phyloP scores from a whole-genome alignment of 2,329 filamentous ascomycete species.

The Fusarium bulbicola region DNA sequence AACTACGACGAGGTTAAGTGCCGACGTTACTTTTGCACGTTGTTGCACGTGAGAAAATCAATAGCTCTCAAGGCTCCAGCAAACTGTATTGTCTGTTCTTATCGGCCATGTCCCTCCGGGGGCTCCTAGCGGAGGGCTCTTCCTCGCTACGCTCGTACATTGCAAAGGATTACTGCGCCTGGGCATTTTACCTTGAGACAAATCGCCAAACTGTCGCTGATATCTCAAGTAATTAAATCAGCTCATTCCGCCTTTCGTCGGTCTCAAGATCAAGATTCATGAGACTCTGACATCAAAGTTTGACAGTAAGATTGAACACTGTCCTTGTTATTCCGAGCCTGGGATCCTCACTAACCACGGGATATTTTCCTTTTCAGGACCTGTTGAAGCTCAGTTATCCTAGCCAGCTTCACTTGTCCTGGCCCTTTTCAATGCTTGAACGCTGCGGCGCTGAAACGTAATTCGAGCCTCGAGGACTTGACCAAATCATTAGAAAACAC shows the following conservation, averaged over 20 bases:
- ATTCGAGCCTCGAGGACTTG: not conserved
- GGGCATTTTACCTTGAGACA: fast-evolving
- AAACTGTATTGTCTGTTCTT: constrained; percentile 81
- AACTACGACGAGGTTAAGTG: not conserved
- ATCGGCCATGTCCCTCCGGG: not conserved
- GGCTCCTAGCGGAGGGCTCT: not conserved
- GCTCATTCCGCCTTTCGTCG: fast-evolving
- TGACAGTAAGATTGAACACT: fast-evolving
- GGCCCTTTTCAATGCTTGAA: fast-evolving
- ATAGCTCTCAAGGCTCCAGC: constrained; percentile 69
- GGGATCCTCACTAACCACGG: not conserved
- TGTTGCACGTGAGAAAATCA: constrained; percentile 99
- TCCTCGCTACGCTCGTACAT: constrained; percentile 54
- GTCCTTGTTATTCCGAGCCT: too few relatives aligned
- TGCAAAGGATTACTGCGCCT: not conserved
- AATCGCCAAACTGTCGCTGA: fast-evolving
- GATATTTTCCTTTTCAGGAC: fast-evolving
- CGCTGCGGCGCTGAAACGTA: fast-evolving
- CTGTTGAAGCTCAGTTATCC: fast-evolving
- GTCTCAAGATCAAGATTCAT: too few relatives aligned
- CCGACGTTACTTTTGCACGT: constrained; percentile 78
- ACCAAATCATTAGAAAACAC: not conserved
- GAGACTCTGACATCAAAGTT: fast-evolving
- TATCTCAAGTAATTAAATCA: fast-evolving
- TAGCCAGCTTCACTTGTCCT: fast-evolving